These are phyloP conservation scores for Aspergillus uvarum DNA, from an alignment of 2,329 filamentous ascomycete genomes.

Conservation along the genomic window DNA sequence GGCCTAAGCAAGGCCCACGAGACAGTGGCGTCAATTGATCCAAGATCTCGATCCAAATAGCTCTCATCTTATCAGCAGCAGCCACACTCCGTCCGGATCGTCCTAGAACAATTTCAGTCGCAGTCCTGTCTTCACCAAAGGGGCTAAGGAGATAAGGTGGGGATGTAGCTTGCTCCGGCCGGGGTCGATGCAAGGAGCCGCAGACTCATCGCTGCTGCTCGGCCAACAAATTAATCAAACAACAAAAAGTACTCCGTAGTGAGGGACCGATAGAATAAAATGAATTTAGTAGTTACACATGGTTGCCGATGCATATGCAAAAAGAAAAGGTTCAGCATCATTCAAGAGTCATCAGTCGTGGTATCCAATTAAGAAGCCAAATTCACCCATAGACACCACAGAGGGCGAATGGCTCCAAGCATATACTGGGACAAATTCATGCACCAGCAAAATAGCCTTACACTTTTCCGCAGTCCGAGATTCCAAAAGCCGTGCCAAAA, in stretches of 20 bases:
- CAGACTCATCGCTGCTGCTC: neutral
- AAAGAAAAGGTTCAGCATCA: slow-evolving; percentile 4
- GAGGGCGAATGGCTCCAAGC: neutral
- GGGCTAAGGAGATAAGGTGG: slow-evolving; percentile 7
- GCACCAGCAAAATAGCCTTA: slow-evolving; percentile 3
- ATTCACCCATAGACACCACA: neutral
- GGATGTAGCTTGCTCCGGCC: slow-evolving; percentile 4
- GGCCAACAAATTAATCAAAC: neutral
- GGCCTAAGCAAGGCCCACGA: slow-evolving; percentile 11
- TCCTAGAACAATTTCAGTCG: neutral
- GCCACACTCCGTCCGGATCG: neutral
- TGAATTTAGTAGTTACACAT: slow-evolving; percentile 12
- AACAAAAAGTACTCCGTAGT: neutral
- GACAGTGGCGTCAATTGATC: slow-evolving; percentile 4
- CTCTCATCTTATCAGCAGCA: neutral
- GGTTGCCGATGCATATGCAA: slow-evolving; percentile 6
- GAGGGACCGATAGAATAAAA: neutral
- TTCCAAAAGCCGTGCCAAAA: slow-evolving; percentile 50
- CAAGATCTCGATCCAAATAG: neutral
- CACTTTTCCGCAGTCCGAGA: slow-evolving; percentile 20
- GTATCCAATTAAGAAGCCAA: slow-evolving; percentile 9
- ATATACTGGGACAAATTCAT: neutral
- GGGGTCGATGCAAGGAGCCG: slow-evolving; percentile 13
- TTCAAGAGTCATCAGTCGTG: slow-evolving; percentile 15
- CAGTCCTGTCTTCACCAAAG: neutral